Conservation (phyloP, 2,329 filamentous ascomycete genomes). For the Rasamsonia emersonii region DNA sequence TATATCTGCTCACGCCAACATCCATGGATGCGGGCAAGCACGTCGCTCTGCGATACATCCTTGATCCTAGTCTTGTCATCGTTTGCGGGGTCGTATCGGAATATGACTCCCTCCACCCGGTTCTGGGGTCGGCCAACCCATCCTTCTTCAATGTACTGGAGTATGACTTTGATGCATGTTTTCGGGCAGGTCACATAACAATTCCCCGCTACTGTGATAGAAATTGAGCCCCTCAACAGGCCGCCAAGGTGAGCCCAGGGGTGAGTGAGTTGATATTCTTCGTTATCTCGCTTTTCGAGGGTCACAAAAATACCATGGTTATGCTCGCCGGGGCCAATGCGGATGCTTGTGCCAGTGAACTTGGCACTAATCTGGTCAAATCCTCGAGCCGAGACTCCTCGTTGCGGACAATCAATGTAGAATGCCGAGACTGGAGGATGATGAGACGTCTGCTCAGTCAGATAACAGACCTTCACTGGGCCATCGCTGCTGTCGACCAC, state of each 20-base stretch:
- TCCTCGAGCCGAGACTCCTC: conserved; percentile 76
- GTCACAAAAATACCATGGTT: conserved; percentile 95
- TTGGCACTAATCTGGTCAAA: conserved; percentile 97
- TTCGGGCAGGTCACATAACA: conserved; percentile 85
- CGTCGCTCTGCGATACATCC: conserved; percentile 76
- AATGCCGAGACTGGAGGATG: conserved; percentile 97
- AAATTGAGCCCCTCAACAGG: conserved; percentile 75
- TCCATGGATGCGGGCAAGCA: conserved; percentile 74
- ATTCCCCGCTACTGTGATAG: conserved; percentile 80
- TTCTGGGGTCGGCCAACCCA: conserved; percentile 91
- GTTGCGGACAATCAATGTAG: conserved; percentile 84
- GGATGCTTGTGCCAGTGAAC: conserved; percentile 91
- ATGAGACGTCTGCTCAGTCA: conserved; percentile 96
- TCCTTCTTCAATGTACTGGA: conserved; percentile 88
- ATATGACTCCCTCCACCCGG: conserved; percentile 82
- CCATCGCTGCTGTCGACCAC: conserved; percentile 26
- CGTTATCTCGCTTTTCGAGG: conserved; percentile 67
- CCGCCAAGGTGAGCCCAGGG: conserved; percentile 89
- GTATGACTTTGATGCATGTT: conserved; percentile 81
- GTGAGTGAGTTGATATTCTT: conserved; percentile 92
- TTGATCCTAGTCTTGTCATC: conserved; percentile 72
- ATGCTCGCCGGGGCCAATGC: conserved; percentile 82
- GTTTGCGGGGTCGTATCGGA: conserved; percentile 79
- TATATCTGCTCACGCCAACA: conserved; percentile 70
- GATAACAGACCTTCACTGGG: conserved; percentile 72